Evolutionary conservation across 495 filamentous ascomycete species (phyloP).

Genomic region (Aspergillus biplanus): DNA sequence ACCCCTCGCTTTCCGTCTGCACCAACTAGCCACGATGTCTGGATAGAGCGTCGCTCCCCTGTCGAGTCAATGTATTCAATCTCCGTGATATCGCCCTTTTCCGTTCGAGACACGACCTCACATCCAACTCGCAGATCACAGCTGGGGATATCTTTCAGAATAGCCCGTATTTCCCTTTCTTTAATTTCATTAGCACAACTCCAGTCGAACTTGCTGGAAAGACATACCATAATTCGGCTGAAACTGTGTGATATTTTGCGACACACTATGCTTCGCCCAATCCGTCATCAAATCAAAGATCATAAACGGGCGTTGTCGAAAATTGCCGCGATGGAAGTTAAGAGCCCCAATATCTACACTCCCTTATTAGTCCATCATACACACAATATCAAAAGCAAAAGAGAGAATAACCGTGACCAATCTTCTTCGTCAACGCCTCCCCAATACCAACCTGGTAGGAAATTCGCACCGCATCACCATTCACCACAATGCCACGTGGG

Average conservation of each 20-base stretch:
- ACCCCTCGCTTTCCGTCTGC: constrained; percentile 52
- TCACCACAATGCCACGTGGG: constrained; percentile 47
- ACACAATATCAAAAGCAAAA: not conserved
- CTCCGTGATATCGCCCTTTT: constrained; percentile 27
- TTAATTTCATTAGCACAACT: not conserved
- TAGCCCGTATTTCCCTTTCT: constrained; percentile 3
- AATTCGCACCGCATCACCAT: constrained; percentile 45
- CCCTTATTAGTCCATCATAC: not conserved
- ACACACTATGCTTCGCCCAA: constrained; percentile 24
- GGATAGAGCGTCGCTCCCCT: constrained; percentile 24
- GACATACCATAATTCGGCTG: constrained; percentile 22
- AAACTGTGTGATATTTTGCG: constrained; percentile 26
- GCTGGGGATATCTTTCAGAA: constrained; percentile 17
- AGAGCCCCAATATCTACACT: constrained; percentile 20
- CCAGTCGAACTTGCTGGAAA: not conserved
- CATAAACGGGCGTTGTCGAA: constrained; percentile 20
- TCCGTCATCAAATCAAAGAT: constrained; percentile 19
- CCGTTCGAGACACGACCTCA: constrained; percentile 30
- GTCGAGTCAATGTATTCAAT: constrained; percentile 32
- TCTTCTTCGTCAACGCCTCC: constrained; percentile 36
- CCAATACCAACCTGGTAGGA: constrained; percentile 32
- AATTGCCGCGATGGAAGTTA: constrained; percentile 18
- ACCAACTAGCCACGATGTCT: constrained; percentile 39
- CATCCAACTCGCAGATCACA: constrained; percentile 35
- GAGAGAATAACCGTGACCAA: constrained; percentile 23